Percentiles rank a stretch among this genome's conserved stretches.
Evolutionary conservation across 106 monocot species (phyloP).

Genomic region (Platanthera guangdongensis): DNA sequence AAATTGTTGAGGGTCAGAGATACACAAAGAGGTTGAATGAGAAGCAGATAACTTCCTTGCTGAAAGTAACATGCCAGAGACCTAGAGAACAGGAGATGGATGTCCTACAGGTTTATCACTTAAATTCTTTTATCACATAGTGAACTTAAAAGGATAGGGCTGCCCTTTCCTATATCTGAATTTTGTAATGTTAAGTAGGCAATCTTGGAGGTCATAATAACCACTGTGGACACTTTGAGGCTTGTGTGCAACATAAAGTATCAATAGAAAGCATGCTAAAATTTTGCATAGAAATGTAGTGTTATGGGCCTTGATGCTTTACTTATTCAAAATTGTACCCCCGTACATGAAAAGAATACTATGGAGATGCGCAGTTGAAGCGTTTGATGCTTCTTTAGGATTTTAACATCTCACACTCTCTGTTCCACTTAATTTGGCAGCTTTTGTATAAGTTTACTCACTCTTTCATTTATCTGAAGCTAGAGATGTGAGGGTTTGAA

Average conservation of each 20-base stretch:
- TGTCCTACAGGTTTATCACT: constrained; percentile 50
- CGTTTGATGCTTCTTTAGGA: background rate
- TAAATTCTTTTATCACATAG: background rate
- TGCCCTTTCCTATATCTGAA: background rate
- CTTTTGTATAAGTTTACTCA: background rate
- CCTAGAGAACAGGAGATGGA: constrained; percentile 80
- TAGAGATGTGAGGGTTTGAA: background rate
- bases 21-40: constrained; percentile 87
- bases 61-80: constrained; percentile 92
- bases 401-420: background rate
- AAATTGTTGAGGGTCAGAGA: constrained; percentile 85
- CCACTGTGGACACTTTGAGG: background rate
- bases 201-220: background rate
- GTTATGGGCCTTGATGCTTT: background rate
- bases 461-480: background rate
- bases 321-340: background rate
- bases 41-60: constrained; percentile 79
- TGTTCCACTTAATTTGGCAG: too few relatives aligned
- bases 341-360: background rate
- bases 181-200: background rate
- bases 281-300: background rate
- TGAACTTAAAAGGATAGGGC: background rate
- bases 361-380: background rate
- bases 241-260: background rate
- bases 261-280: background rate